Conservation (phyloP, 2,329 filamentous ascomycete species). For the Aspergillus floridensis region DNA sequence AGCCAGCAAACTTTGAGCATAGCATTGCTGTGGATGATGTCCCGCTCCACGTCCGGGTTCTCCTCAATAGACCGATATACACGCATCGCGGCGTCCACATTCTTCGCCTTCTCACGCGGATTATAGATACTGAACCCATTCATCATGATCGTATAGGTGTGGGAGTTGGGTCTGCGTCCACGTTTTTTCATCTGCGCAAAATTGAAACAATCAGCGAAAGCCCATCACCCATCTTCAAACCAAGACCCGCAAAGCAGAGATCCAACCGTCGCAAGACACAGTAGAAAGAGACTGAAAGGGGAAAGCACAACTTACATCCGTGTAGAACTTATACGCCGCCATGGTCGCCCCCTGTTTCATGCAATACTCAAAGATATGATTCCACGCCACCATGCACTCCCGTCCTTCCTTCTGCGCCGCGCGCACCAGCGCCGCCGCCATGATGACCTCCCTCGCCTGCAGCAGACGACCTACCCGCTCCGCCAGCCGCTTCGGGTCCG, state of each 20-base stretch:
- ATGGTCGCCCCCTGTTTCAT: conserved; percentile 61
- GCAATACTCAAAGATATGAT: conserved; percentile 72
- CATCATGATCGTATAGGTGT: conserved; percentile 83
- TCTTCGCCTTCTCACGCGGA: conserved; percentile 51
- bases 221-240: neutral
- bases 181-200: conserved; percentile 84
- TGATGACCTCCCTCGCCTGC: conserved; percentile 57
- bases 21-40: conserved; percentile 82
- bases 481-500: conserved; percentile 71
- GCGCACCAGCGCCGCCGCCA: conserved; percentile 67
- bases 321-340: conserved; percentile 75
- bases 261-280: too few species aligned
- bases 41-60: conserved; percentile 64
- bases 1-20: conserved; percentile 77
- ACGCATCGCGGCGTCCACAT: conserved; percentile 66
- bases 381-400: conserved; percentile 77
- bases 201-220: neutral
- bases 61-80: conserved; percentile 74
- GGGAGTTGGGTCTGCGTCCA: conserved; percentile 71
- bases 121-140: conserved; percentile 65
- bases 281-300: neutral
- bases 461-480: conserved; percentile 64
- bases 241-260: too few species aligned
- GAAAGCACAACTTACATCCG: conserved; percentile 61
- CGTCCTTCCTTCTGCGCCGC: conserved; percentile 62